These are phyloP conservation scores for Herpetomonas samuelpessoai DNA, from an alignment of 208 protist species.

Conservation along the genomic window DNA sequence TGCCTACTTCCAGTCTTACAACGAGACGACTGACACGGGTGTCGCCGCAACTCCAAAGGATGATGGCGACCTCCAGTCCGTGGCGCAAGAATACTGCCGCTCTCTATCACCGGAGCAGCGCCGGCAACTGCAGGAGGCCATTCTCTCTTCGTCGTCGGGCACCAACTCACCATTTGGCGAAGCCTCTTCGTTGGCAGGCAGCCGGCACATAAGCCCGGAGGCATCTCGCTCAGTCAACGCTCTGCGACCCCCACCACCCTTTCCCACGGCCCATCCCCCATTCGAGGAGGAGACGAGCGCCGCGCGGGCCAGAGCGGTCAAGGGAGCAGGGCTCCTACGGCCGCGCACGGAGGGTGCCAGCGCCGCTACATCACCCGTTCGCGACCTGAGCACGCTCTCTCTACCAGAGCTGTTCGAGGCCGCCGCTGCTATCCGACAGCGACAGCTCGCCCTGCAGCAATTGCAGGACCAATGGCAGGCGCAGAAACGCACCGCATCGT, in stretches of 20 bases:
- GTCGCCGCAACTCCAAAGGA: not conserved
- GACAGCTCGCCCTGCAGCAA: constrained; percentile 55
- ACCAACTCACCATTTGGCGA: not conserved
- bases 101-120: constrained; percentile 3
- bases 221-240: no score
- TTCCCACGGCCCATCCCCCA: no score
- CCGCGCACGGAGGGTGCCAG: no score
- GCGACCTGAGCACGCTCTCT: constrained; percentile 47
- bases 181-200: not conserved
- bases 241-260: constrained; percentile 3
- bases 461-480: constrained; percentile 24
- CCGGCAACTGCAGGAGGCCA: constrained; percentile 3
- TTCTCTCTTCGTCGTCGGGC: not conserved
- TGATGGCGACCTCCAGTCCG: not conserved
- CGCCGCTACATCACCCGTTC: constrained; percentile 1
- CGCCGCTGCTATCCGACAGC: constrained; percentile 54
- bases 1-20: constrained; percentile 19
- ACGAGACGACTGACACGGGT: constrained; percentile 4
- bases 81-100: constrained; percentile 3
- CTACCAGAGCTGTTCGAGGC: constrained; percentile 71
- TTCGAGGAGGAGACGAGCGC: no score
- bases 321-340: no score
- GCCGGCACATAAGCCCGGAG: not conserved
- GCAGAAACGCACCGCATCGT: constrained; percentile 1
- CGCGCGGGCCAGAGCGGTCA: no score